Base-by-base conservation (phyloP, 192 early-diverging fungal species). In the Phycomyces nitens region DNA sequence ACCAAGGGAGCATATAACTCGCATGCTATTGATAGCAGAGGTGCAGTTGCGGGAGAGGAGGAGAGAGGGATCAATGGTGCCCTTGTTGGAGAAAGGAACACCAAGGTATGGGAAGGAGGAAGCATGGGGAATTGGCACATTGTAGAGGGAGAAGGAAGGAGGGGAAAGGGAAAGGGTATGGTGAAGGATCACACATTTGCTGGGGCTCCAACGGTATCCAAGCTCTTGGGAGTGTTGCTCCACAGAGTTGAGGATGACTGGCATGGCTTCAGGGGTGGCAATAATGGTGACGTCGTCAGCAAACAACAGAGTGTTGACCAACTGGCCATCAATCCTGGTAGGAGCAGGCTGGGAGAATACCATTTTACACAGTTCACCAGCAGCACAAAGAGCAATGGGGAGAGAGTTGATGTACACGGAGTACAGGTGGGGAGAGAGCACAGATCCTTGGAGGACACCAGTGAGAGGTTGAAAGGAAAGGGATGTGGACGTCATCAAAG, bases 381-480 rank as follows among this genome's bases (percentile, higher is more conserved):
- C 47, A 18, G 24, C 38, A 9, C 68, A 53, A 3, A 69, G 52
- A 29, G 20, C 15, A 3, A 0, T 18, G 22, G 68, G 61, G 3
- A 64, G 51, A 14, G 39, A 26, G 18, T 64, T 58, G n/a, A 70
- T 70, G 14, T 63, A 70, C 11, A 61, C 22, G 0, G 68, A 70
- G 40, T 64, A 70, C 11, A 70, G 18, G 12, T 50, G 55, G 2
- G 68, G 68, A 15, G 24, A 51, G 1, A 70, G 54, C 0, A 70
- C 44, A 6, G 61, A 70, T 20, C 61, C 68, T 56, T 71, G 63
- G 15, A 71, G 69, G 0, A 71, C 56, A 11, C 62, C 69, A 29
- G 62, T 71, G 12, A 43, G 5, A 0, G 63, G 69, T 9, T 15
- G 20, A 12, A 65, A 71, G 3, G 29, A 34, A 34, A 5, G 29